These are phyloP conservation scores for Eucalyptus melliodora DNA, from an alignment of 345 rosid species.

Conservation along the genomic window DNA sequence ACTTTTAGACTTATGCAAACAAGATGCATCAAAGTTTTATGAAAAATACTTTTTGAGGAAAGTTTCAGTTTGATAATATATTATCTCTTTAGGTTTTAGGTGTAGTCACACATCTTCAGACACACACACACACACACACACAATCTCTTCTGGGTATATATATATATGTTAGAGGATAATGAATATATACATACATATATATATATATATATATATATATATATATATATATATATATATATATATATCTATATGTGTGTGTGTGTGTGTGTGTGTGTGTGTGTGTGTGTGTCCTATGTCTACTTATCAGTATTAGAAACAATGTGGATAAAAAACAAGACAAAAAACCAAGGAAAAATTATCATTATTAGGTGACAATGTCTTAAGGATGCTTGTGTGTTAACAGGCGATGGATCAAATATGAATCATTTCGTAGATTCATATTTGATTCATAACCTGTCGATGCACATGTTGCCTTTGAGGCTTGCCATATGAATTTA, in stretches of 20 bases:
- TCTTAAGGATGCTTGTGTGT: background rate
- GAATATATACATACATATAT: background rate
- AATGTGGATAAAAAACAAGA: background rate
- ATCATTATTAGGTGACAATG: background rate
- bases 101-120: background rate
- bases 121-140: too few species aligned
- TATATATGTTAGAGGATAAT: background rate
- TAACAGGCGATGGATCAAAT: background rate
- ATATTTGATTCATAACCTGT: background rate
- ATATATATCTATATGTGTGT: too few species aligned
- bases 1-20: background rate
- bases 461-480: background rate
- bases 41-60: background rate
- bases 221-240: too few species aligned
- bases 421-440: background rate
- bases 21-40: background rate
- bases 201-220: too few species aligned
- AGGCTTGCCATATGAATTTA: background rate
- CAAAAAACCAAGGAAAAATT: background rate
- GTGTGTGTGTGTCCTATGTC: background rate
- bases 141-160: background rate
- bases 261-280: too few species aligned
- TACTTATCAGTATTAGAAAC: background rate
- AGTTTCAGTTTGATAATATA: background rate
- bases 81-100: background rate